Percentiles rank a stretch among this genome's conserved stretches.
Evolutionary conservation across 2,329 filamentous ascomycete species (phyloP).

Genomic region (Diaporthe sp.): DNA sequence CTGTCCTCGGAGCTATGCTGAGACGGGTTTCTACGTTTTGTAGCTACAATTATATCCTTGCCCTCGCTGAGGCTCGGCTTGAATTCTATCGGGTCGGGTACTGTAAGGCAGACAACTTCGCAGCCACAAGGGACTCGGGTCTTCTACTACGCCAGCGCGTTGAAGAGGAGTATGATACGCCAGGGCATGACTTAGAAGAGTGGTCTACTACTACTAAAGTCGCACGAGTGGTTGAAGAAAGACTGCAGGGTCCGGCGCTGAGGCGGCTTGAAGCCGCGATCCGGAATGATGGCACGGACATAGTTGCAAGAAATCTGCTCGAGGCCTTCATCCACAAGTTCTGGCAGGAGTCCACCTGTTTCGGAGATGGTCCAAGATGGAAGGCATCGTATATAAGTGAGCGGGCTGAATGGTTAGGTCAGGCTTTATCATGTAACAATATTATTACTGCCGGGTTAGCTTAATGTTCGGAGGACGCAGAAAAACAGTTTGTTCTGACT

Average conservation of each 20-base stretch:
- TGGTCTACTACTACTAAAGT: background rate
- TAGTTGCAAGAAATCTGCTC: background rate
- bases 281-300: background rate
- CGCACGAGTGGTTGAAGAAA: background rate
- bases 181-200: no score
- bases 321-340: constrained; percentile 3
- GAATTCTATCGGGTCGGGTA: constrained; percentile 14
- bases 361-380: constrained; percentile 30
- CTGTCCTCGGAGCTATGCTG: constrained; percentile 1
- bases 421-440: background rate
- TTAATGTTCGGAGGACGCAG: background rate
- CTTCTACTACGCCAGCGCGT: background rate
- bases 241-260: background rate
- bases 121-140: constrained; percentile 2
- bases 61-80: constrained; percentile 29
- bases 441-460: accelerated
- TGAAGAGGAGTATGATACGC: background rate
- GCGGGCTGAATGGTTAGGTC: background rate
- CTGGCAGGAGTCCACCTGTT: constrained; percentile 4
- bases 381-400: constrained; percentile 1
- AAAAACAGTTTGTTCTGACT: background rate
- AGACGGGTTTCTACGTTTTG: constrained; percentile 2
- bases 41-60: constrained; percentile 25
- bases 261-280: background rate
- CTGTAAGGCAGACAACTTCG: constrained; percentile 21